phyloP scores from a whole-genome alignment of 225 moss, liverwort and hornwort genomes.

The Lunularia cruciata region DNA sequence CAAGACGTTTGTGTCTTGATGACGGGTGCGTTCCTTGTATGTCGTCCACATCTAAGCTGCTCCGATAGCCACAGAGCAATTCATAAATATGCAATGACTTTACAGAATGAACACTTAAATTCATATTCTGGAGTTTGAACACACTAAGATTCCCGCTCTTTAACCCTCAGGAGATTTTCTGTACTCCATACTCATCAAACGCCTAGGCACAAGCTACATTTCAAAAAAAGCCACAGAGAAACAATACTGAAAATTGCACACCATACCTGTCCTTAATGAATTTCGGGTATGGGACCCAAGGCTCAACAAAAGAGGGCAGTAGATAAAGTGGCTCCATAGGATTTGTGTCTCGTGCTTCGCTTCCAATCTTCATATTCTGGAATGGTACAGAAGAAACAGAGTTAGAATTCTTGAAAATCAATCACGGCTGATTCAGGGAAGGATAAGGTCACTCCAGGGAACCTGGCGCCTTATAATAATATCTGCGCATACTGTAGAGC shows the following conservation, averaged over 20 bases:
- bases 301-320: conserved; percentile 45
- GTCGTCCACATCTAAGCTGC: conserved; percentile 48
- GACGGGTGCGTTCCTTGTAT: conserved; percentile 47
- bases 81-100: neutral
- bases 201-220: neutral
- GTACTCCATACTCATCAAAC: neutral
- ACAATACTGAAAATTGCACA: neutral
- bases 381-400: neutral
- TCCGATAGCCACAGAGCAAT: conserved; percentile 6
- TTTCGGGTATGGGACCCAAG: conserved; percentile 39
- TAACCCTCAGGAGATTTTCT: no score
- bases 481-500: no score
- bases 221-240: neutral
- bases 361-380: conserved; percentile 47
- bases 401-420: no score
- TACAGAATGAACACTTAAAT: neutral
- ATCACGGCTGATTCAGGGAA: no score
- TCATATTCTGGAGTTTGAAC: neutral
- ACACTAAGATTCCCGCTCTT: neutral
- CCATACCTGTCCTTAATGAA: conserved; percentile 43
- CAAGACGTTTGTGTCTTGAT: conserved; percentile 30
- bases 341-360: conserved; percentile 37
- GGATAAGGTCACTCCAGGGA: no score
- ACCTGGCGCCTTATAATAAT: no score
- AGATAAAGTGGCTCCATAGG: conserved; percentile 43